Evolutionary conservation across 441 rosid species (phyloP).

Genomic region (Gossypium lobatum): DNA sequence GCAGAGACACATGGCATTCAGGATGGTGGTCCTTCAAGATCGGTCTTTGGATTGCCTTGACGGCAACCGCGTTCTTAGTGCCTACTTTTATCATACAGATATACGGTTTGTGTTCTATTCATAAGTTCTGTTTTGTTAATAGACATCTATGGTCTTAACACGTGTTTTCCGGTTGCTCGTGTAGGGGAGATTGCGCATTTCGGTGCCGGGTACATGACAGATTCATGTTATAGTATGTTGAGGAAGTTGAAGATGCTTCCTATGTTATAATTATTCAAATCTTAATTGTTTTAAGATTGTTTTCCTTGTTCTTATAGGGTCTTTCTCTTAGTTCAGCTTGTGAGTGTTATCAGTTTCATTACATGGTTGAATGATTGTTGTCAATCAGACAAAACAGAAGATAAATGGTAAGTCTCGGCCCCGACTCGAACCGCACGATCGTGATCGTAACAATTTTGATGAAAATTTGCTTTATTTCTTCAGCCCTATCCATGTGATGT

Average conservation of each 20-base stretch:
- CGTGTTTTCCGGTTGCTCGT: background rate
- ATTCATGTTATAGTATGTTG: constrained; percentile 24
- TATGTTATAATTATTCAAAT: background rate
- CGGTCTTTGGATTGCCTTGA: constrained; percentile 53
- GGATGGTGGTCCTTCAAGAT: constrained; percentile 92
- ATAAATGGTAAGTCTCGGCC: constrained; percentile 57
- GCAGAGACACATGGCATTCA: constrained; percentile 85
- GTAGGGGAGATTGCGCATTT: constrained; percentile 96
- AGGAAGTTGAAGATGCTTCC: constrained; percentile 19
- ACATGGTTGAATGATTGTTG: constrained; percentile 84
- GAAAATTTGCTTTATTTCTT: constrained; percentile 15
- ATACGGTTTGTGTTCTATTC: constrained; percentile 53
- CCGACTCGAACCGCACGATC: too few relatives aligned
- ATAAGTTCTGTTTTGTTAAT: background rate
- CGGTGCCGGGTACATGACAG: constrained; percentile 92
- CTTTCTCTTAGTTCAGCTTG: constrained; percentile 84
- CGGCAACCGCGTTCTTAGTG: constrained; percentile 54
- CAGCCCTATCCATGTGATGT: constrained; percentile 74
- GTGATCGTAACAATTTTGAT: background rate
- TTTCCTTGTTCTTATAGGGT: constrained; percentile 46
- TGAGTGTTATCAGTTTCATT: constrained; percentile 88
- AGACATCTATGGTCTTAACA: constrained; percentile 2
- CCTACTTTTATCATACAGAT: constrained; percentile 62
- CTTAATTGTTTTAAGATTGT: constrained; percentile 9
- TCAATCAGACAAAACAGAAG: constrained; percentile 48